Base-by-base conservation (phyloP, 2,329 filamentous ascomycete species). In the Orbilia quercus region DNA sequence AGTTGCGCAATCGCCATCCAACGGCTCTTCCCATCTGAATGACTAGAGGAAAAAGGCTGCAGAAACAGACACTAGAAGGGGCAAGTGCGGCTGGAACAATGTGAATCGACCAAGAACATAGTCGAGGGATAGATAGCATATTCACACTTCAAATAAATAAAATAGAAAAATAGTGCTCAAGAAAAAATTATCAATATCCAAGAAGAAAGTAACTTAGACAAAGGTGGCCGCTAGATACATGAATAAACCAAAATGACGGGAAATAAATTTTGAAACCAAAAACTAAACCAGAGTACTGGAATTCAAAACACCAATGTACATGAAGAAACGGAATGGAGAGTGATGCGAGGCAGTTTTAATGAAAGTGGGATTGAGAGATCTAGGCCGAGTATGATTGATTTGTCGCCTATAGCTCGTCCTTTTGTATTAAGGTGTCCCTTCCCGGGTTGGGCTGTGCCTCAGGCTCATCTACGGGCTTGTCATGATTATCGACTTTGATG, bases 191-290 rank as follows among this genome's bases (percentile, higher is more conserved):
- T 9, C 20, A 44, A 58, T 38, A 36, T 53, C 12, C 9, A 20
- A 34, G 54, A 42, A 31, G n/a, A n/a, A n/a, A n/a, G n/a, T n/a
- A n/a, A n/a, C n/a, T n/a, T n/a, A n/a, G n/a, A 40, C 7, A 50
- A 59, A 72, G 53, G 51, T 45, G 60, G 67, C 59, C 67, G 67
- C 67, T 72, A 72, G 67, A 72, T 64, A 72, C 65, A 70, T 34
- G 22, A 23, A 60, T 36, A 62, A 31, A 45, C 18, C 40, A 51
- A 62, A 31, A 23, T n/a, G 11, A 25, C 9, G 18, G 40, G 48
- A 62, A 53, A 59, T 55, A 48, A 47, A 23, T 69, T 40, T 53
- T 16, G 16, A 31, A 55, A n/a, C 18, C 53, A 44, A 16, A 57
- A 28, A 44, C 22, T 53, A 18, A 45, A 40, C 36, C 36, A 16